These are phyloP conservation scores for Croton setiger DNA, from an alignment of 441 rosid genomes.

Conservation along the genomic window DNA sequence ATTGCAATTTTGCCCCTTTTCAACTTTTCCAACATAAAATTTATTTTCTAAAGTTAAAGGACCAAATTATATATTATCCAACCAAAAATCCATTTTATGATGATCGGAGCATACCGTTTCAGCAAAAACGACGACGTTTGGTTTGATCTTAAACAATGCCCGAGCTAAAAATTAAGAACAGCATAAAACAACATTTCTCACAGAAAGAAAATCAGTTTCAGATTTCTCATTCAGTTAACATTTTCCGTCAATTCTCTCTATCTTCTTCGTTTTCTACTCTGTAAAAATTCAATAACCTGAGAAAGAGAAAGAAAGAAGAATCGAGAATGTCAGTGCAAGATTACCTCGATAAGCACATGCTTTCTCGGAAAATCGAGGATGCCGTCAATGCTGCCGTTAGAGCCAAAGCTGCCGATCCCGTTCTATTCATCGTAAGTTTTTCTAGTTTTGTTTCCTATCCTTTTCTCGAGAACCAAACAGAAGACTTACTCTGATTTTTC, in stretches of 20 bases:
- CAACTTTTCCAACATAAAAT: too few relatives aligned
- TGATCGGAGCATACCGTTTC: too few relatives aligned
- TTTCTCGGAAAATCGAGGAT: conserved; percentile 94
- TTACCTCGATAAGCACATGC: conserved; percentile 83
- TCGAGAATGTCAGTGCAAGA: conserved; percentile 83
- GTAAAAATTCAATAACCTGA: not conserved
- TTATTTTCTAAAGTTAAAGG: too few relatives aligned
- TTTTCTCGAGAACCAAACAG: not conserved
- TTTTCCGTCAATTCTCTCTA: too few relatives aligned
- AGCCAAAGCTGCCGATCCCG: conserved; percentile 89
- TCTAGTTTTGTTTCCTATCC: conserved; percentile 5
- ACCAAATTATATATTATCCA: too few relatives aligned
- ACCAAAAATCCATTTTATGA: too few relatives aligned
- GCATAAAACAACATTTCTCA: too few relatives aligned
- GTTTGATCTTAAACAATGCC: too few relatives aligned
- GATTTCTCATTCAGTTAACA: not conserved
- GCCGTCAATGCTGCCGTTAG: conserved; percentile 99
- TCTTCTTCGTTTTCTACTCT: not conserved
- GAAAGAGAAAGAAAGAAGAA: not conserved
- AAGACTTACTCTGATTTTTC: not conserved
- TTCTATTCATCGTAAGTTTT: conserved; percentile 82
- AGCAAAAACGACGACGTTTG: too few relatives aligned
- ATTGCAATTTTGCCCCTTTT: too few relatives aligned
- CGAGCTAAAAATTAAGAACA: too few relatives aligned
- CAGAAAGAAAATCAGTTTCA: not conserved